Evolutionary conservation across 1,139 yeast species (phyloP).

Genomic region (Yarrowia galli): DNA sequence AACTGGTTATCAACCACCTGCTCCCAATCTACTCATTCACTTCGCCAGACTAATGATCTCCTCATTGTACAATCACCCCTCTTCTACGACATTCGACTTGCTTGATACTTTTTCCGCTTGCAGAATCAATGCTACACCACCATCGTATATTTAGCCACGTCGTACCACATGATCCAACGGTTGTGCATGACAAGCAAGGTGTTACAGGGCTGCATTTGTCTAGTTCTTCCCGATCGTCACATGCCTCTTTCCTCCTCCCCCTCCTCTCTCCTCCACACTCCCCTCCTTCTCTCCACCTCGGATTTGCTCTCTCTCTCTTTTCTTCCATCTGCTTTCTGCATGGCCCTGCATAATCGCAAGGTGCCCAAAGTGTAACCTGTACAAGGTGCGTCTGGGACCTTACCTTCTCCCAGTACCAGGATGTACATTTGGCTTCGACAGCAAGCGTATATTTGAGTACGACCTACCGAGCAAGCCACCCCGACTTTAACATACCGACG

Average conservation of each 20-base stretch:
- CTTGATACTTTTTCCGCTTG: too few species aligned
- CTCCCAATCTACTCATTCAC: too few species aligned
- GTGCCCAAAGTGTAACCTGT: not conserved
- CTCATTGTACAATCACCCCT: too few species aligned
- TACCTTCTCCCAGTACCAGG: not conserved
- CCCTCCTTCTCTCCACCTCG: not conserved
- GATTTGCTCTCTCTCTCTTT: not conserved
- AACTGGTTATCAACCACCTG: too few species aligned
- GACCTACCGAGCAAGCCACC: constrained; percentile 6
- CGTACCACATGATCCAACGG: constrained; percentile 1
- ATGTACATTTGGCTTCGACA: not conserved
- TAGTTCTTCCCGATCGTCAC: not conserved
- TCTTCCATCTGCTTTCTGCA: not conserved
- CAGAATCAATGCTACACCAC: too few species aligned
- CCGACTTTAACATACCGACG: not conserved
- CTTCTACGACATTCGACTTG: too few species aligned
- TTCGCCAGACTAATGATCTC: too few species aligned
- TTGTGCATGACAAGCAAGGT: too few species aligned
- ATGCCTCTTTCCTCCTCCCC: not conserved
- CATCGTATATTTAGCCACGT: too few species aligned
- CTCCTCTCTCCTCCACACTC: not conserved
- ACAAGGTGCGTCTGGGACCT: constrained; percentile 3
- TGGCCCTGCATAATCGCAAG: constrained; percentile 23
- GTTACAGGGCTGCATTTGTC: too few species aligned
- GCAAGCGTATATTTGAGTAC: not conserved